Evolutionary conservation across 495 filamentous ascomycete genomes (phyloP).

Genomic region (Physcia stellaris): DNA sequence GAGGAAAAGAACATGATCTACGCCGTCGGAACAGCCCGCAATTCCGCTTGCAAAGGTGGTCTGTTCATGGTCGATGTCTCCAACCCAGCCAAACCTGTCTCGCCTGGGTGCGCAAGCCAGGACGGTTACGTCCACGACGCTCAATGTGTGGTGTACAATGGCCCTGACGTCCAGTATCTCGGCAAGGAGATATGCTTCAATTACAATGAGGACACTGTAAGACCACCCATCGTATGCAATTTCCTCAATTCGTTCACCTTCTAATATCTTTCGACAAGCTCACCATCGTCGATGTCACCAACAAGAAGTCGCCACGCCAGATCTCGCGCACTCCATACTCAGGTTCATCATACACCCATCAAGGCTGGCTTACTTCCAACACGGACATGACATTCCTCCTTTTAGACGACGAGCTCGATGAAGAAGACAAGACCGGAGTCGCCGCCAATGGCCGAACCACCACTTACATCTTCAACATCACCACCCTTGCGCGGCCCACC

Average conservation of each 20-base stretch:
- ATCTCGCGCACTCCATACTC: conserved; percentile 43
- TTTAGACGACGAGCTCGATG: conserved; percentile 49
- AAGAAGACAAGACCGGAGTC: conserved; percentile 30
- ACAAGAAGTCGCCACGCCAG: conserved; percentile 32
- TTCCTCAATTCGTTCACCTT: background rate
- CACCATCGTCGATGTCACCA: conserved; percentile 42
- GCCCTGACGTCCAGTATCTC: conserved; percentile 36
- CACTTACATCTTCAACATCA: conserved; percentile 45
- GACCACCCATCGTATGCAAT: conserved; percentile 16
- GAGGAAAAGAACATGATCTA: conserved; percentile 36
- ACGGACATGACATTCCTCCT: conserved; percentile 40
- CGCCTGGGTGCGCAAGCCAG: conserved; percentile 34
- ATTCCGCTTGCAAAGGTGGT: conserved; percentile 30
- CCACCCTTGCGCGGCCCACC: conserved; percentile 30
- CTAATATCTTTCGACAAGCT: conserved; percentile 3
- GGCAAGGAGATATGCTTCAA: conserved; percentile 47
- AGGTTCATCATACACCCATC: conserved; percentile 45
- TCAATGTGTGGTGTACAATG: conserved; percentile 44
- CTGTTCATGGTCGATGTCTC: conserved; percentile 42
- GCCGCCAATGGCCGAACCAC: conserved; percentile 32
- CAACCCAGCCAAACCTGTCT: conserved; percentile 33
- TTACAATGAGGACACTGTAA: conserved; percentile 37
- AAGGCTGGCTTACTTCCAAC: conserved; percentile 44
- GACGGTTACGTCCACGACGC: conserved; percentile 51
- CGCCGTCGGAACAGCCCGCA: conserved; percentile 36